Conservation (phyloP, 495 filamentous ascomycete genomes). For the Neurospora terricola region DNA sequence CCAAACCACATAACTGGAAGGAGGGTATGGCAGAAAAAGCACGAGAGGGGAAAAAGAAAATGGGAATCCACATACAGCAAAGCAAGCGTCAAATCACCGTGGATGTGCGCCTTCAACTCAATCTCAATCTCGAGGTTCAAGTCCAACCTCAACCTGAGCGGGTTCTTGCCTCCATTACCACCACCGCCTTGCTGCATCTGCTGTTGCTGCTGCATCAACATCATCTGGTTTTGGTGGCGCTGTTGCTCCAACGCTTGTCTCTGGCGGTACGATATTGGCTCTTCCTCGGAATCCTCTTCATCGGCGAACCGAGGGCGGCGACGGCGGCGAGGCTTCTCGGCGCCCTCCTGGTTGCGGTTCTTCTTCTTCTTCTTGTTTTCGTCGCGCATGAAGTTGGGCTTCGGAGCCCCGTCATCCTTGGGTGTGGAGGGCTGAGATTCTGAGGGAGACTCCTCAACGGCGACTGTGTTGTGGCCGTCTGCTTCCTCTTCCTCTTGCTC, state of each 20-base stretch:
- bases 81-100: constrained; percentile 78
- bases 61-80: constrained; percentile 54
- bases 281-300: constrained; percentile 4
- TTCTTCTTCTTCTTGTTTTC: constrained; percentile 10
- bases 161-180: constrained; percentile 50
- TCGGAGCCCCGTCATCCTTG: constrained; percentile 21
- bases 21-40: not conserved
- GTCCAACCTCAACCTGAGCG: constrained; percentile 68
- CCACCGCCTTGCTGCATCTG: constrained; percentile 20
- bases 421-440: constrained; percentile 24
- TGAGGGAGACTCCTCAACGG: constrained; percentile 1
- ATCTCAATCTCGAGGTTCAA: constrained; percentile 85
- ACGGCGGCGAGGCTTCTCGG: constrained; percentile 8
- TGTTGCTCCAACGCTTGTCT: constrained; percentile 15
- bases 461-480: constrained; percentile 1
- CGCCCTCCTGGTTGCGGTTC: constrained; percentile 9
- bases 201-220: constrained; percentile 13
- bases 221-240: constrained; percentile 15
- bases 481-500: constrained; percentile 19
- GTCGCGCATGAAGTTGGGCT: constrained; percentile 27
- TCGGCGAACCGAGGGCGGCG: constrained; percentile 2
- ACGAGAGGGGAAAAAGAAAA: not conserved
- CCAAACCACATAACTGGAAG: not conserved
- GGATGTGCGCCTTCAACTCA: constrained; percentile 83
- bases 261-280: constrained; percentile 11